Evolutionary conservation across 1,284 basidiomycete species (phyloP), one percentile per base, ranked within the genome.

Genomic region (Microbotryum silenes-acaulis): DNA sequence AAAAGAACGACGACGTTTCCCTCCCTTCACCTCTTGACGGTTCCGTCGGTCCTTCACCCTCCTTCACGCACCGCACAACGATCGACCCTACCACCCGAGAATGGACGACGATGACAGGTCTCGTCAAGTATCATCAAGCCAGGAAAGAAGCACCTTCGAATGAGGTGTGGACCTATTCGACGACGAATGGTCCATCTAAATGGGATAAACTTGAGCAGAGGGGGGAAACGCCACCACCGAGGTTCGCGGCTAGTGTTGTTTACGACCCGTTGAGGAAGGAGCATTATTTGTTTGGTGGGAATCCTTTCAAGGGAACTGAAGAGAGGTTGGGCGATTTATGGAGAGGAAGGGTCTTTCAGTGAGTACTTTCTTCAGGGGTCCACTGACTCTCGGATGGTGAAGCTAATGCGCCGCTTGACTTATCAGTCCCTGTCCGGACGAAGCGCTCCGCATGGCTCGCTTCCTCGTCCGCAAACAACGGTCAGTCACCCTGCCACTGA

Each of bases 271-370:
- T 70, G 33, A 56, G 63, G 14, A 63, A 70, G 44, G 69, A 70
- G 45, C 74, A 73, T 59, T 76, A 74, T 62, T 53, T 76, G 54
- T 74, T 75, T 54, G 75, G 75, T 4, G 75, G 75, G 9, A 74
- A 75, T 31, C 74, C 75, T 0, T 64, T 61, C 27, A 70, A 70
- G 16, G 53, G 57, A 0, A 46, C 64, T 4, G 61, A 61, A 1
- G 61, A 62, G 45, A 63, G 75, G 0, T 59, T 76, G 21, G 66
- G 67, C 56, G 75, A 76, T 57, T 72, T 74, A 44, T 76, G 75
- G 75, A 53, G 63, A 25, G 51, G 76, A 21, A 69, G 59, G 52
- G 63, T 76, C 27, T 51, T 72, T 27, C 64, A 64, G 69, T 71
- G 53, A 50, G 68, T 56, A n/a, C 9, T 18, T 20, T 27, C 3